Conservation (phyloP, 257 asterid species). For the Penstemon davidsonii region DNA sequence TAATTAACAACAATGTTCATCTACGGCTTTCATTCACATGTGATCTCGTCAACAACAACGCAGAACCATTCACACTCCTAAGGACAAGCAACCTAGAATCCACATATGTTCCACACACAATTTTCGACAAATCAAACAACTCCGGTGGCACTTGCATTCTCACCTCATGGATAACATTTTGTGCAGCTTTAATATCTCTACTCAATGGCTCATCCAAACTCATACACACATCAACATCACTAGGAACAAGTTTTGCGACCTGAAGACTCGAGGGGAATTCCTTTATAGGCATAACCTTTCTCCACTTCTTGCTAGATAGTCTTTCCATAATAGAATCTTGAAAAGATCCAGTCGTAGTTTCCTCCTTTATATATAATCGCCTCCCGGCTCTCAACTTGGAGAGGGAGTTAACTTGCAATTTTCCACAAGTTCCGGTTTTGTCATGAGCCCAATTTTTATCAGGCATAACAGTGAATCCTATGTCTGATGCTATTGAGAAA, state of each 20-base stretch:
- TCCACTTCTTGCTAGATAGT: constrained; percentile 74
- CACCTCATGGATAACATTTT: constrained; percentile 57
- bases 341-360: constrained; percentile 31
- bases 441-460: constrained; percentile 76
- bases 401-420: constrained; percentile 45
- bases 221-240: constrained; percentile 60
- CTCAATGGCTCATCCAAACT: constrained; percentile 58
- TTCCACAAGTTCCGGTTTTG: constrained; percentile 67
- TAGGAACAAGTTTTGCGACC: constrained; percentile 64
- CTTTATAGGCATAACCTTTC: constrained; percentile 56
- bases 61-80: constrained; percentile 72
- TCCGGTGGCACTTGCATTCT: constrained; percentile 81
- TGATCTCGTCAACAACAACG: constrained; percentile 63
- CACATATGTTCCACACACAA: constrained; percentile 84
- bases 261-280: constrained; percentile 80
- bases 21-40: constrained; percentile 28
- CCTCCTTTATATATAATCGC: constrained; percentile 67
- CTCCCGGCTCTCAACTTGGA: constrained; percentile 81
- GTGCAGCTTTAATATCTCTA: constrained; percentile 42
- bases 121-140: constrained; percentile 66
- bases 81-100: constrained; percentile 79
- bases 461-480: constrained; percentile 61
- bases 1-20: background rate
- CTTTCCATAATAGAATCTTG: constrained; percentile 52
- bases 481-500: constrained; percentile 58